Evolutionary conservation across 2,329 filamentous ascomycete genomes (phyloP), one percentile per base, ranked within the genome.

Genomic region (Neurospora sp.): DNA sequence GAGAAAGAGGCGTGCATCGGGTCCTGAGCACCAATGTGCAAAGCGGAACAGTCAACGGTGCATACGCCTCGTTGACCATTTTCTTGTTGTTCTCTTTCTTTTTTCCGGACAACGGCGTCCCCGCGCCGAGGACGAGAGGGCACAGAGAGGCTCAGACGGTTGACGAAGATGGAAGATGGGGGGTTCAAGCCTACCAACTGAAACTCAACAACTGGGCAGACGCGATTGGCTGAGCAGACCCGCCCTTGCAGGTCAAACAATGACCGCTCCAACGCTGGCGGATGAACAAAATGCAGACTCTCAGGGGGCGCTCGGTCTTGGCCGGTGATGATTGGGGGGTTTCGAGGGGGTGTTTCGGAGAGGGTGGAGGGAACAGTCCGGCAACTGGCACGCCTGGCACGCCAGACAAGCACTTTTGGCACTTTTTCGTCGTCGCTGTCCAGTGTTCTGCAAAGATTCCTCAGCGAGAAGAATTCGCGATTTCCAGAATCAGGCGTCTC

Each of bases 221-320:
- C 33, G 8, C 70, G 69, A 72, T 71, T 72, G 71, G 71, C 36
- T 68, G 57, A 46, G 66, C 62, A 68, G 40, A 66, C 67, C 43
- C 66, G 71, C 66, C 70, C 71, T 72, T 69, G 69, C 69, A 72
- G 71, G 23, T 37, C 69, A 36, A 69, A 69, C 68, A 57, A 39
- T 40, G 69, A 19, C 43, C 67, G 66, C 67, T 71, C 46, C 69
- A 68, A 71, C 69, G 62, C 70, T 70, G 69, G 66, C 43, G 23
- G 67, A 67, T 41, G 41, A 57, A 57, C 46, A 57, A 17, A 8
- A 57, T 33, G 23, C 46, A 57, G 46, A 33, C 23, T 33, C 46
- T 17, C 46, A 57, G 46, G 23, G 46, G 23, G 23, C 23, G 23
- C 46, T 62, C 52, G 12, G 52, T 33, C 23, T 62, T 62, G 52